Evolutionary conservation across 225 moss, liverwort and hornwort genomes (phyloP).

Genomic region (Bryum argenteum): DNA sequence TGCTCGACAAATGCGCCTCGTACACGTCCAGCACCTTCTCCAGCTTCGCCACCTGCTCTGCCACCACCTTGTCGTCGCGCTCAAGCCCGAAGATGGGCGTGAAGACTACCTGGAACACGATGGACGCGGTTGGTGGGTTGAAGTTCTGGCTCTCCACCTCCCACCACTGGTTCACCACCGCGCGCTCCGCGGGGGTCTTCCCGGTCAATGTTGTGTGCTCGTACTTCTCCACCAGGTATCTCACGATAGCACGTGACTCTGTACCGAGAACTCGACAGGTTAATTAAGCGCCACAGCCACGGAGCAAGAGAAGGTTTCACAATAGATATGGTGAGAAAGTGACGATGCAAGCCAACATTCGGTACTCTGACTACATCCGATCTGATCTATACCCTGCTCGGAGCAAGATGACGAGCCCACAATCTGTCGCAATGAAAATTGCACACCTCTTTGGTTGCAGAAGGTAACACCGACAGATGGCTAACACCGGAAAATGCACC

Average conservation of each 20-base stretch:
- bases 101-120: constrained; percentile 31
- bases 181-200: constrained; percentile 7
- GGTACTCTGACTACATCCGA: no score
- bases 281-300: neutral
- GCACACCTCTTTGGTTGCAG: no score
- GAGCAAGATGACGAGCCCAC: no score
- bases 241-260: constrained; percentile 38
- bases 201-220: constrained; percentile 18
- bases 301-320: neutral
- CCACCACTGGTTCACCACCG: constrained; percentile 44
- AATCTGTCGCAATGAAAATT: no score
- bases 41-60: constrained; percentile 33
- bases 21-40: constrained; percentile 40
- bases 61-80: constrained; percentile 17
- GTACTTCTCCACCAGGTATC: constrained; percentile 40
- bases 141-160: constrained; percentile 45
- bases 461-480: no score
- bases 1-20: constrained; percentile 32
- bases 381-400: no score
- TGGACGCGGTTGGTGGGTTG: neutral
- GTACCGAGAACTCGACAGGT: neutral
- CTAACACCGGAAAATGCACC: no score
- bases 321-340: no score
- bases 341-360: no score
- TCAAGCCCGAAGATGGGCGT: accelerated